Conservation (phyloP, 208 protist genomes). For the Phytomonas francai region DNA sequence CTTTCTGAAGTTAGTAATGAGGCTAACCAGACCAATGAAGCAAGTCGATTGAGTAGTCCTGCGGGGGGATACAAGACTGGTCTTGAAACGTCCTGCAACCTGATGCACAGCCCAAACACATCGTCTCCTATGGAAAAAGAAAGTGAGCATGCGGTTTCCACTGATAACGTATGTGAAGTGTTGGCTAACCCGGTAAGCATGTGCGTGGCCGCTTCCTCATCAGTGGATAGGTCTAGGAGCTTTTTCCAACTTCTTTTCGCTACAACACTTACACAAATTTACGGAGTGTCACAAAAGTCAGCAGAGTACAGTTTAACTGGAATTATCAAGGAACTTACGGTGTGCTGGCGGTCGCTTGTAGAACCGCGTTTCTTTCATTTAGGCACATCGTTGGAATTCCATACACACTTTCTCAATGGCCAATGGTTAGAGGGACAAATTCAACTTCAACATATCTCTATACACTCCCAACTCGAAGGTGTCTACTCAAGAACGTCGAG, state of each 20-base stretch:
- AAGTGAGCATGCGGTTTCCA: neutral
- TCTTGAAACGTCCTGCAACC: neutral
- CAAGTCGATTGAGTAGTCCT: neutral
- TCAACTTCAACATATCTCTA: conserved; percentile 14
- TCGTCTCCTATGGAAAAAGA: neutral
- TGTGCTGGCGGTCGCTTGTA: conserved; percentile 2
- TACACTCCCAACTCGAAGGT: conserved; percentile 18
- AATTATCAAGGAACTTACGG: neutral
- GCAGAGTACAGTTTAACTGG: neutral
- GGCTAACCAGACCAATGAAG: neutral
- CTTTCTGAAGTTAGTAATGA: neutral
- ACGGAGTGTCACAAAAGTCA: neutral
- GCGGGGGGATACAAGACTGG: neutral
- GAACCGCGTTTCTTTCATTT: conserved; percentile 12
- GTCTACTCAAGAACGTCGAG: conserved; percentile 19
- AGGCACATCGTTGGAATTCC: conserved; percentile 10
- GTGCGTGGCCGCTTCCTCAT: neutral
- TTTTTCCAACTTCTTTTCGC: neutral
- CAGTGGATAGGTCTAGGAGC: neutral
- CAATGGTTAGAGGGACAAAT: conserved; percentile 16
- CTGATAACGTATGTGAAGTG: neutral
- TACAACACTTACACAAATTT: neutral
- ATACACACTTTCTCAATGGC: conserved; percentile 13
- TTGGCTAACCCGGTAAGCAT: neutral
- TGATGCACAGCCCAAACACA: neutral